Conservation (phyloP, 768 basidiomycete species). For the Tricholomella constricta region DNA sequence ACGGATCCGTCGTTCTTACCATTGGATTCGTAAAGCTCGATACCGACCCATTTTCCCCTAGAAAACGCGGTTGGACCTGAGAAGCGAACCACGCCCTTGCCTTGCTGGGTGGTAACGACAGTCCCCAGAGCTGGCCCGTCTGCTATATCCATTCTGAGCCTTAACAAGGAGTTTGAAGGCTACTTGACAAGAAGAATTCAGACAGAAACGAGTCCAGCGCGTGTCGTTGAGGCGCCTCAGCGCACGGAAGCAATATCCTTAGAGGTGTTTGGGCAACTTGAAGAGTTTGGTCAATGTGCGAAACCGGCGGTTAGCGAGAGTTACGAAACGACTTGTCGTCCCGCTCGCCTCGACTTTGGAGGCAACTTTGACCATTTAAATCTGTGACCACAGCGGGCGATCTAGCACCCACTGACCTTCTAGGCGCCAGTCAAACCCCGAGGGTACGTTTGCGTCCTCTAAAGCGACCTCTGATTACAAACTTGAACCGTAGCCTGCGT, state of each 20-base stretch:
- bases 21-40: constrained; percentile 78
- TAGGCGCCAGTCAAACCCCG: background rate
- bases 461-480: background rate
- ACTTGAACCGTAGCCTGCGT: background rate
- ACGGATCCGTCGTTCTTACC: constrained; percentile 98
- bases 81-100: constrained; percentile 86
- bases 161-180: background rate
- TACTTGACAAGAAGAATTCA: background rate
- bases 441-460: background rate
- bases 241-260: background rate
- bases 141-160: constrained; percentile 10
- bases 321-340: constrained; percentile 11
- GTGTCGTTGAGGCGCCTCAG: constrained; percentile 8
- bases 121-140: constrained; percentile 55
- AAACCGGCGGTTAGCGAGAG: constrained; percentile 9
- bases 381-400: background rate
- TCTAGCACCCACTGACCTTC: background rate
- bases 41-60: constrained; percentile 92
- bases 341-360: constrained; percentile 6
- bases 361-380: background rate
- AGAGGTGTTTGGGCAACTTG: background rate
- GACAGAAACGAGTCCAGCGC: background rate
- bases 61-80: constrained; percentile 82
- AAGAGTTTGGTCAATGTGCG: background rate
- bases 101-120: constrained; percentile 77